Evolutionary conservation across 1,284 basidiomycete species (phyloP), one percentile per base, ranked within the genome.

Genomic region (Pseudozyma sp.): DNA sequence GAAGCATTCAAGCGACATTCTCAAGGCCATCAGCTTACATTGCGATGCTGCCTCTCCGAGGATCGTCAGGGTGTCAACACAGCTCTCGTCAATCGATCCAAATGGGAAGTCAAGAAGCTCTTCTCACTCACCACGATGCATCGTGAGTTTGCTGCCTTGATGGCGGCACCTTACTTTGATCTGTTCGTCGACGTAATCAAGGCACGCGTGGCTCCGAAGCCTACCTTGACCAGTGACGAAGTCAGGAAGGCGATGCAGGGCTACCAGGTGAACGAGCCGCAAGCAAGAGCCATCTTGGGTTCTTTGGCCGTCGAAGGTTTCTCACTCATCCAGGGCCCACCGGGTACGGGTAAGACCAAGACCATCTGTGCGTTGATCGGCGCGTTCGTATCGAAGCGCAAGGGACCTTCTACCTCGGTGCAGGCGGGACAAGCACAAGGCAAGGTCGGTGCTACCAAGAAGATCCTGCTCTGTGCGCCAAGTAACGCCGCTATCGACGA

Each of bases 401-500:
- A 76, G 44, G 65, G 66, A 0, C 69, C 79, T 13, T 55, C 69
- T 8, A 70, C 61, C 4, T 63, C 70, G 34, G 62, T 71, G 9
- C 68, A 65, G 18, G 61, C 76, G 3, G 77, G 71, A 21, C 54
- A 64, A 19, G 38, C 13, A 18, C 52, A 65, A 9, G 64, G 69
- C 44, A 68, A 70, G 58, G 36, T 65, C 8, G 68, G 64, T 5
- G 66, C 71, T 19, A 66, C 59, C 19, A 89, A 89, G 71, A 97
- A 97, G 85, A 88, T 99, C 49, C 89, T 99, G 16, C 88, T 99
- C 34, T 99, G 97, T 83, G 97, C 97, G 0, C 97, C 97, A 1
- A 96, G 93, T 87, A 99, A 99, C 85, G 97, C 97, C 14, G 97
- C 97, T 44, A 96, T 99, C 55, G 95, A 99, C 83, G 97, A 99